A percentile compares a stretch with the other conserved stretches of the same genome.
Evolutionary conservation across 2,329 filamentous ascomycete genomes (phyloP).

Genomic region (Mycosphaerella arachidis): DNA sequence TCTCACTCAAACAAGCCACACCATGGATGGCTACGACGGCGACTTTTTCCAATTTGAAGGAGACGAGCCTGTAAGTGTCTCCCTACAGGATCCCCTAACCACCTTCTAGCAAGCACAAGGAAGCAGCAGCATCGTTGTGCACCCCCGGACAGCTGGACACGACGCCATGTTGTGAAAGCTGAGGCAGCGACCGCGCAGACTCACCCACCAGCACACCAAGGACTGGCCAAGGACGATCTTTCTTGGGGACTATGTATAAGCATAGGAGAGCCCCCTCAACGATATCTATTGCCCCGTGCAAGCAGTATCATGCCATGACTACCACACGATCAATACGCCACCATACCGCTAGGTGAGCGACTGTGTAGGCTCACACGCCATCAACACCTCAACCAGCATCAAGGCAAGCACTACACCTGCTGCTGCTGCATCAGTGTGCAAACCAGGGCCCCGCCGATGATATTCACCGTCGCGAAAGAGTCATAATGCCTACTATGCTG

Average conservation of each 20-base stretch:
- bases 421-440: not conserved
- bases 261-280: not conserved
- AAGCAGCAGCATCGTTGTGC: not conserved
- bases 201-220: not conserved
- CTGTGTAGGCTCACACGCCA: not conserved
- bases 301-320: not conserved
- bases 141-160: not conserved
- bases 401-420: not conserved
- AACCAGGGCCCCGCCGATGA: not conserved
- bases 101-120: not conserved
- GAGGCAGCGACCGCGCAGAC: not conserved
- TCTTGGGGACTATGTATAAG: not conserved
- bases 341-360: not conserved
- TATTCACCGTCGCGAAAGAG: not conserved
- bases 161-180: not conserved
- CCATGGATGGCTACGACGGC: not conserved
- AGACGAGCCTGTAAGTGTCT: not conserved
- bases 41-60: too few relatives aligned
- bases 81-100: not conserved
- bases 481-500: not conserved
- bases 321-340: not conserved
- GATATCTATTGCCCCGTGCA: not conserved
- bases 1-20: not conserved
- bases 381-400: not conserved
- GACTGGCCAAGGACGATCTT: not conserved